These are phyloP conservation scores for Plantago ovata DNA, from an alignment of 257 asterid species.

Conservation along the genomic window DNA sequence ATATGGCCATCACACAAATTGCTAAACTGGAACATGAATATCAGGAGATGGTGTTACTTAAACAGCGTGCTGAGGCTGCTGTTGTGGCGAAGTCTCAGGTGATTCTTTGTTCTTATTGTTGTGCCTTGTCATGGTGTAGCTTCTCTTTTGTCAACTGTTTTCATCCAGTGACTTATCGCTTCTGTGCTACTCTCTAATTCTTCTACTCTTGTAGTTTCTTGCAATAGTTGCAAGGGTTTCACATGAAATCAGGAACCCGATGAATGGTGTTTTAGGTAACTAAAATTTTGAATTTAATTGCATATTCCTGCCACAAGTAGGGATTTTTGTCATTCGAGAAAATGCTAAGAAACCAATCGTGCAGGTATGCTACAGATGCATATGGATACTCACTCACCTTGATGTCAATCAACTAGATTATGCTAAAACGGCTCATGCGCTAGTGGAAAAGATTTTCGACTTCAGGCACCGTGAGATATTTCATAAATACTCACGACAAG, in stretches of 20 bases:
- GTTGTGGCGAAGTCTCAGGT: slow-evolving; percentile 84
- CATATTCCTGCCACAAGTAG: slow-evolving; percentile 11
- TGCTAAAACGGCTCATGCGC: slow-evolving; percentile 63
- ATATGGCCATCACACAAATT: slow-evolving; percentile 57
- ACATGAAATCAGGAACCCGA: slow-evolving; percentile 84
- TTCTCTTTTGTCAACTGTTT: slow-evolving; percentile 1
- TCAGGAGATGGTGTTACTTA: slow-evolving; percentile 61
- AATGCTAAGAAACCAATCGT: slow-evolving; percentile 13
- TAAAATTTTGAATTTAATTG: no score
- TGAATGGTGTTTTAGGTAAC: slow-evolving; percentile 84
- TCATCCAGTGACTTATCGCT: background rate
- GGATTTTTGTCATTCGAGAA: background rate
- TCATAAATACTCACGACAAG: no score
- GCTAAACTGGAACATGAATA: slow-evolving; percentile 56
- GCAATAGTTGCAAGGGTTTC: slow-evolving; percentile 88
- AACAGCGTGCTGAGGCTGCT: slow-evolving; percentile 78
- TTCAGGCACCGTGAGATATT: no score
- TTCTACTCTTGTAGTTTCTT: slow-evolving; percentile 44
- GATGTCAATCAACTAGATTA: slow-evolving; percentile 59
- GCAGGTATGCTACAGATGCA: slow-evolving; percentile 83
- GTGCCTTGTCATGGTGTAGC: background rate
- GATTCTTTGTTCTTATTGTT: background rate
- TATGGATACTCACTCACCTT: slow-evolving; percentile 68
- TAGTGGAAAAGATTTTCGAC: slow-evolving; percentile 62
- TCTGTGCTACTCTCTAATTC: background rate